These are phyloP conservation scores for Balamuthia mandrillaris DNA, from an alignment of 208 protist species.

Conservation along the genomic window DNA sequence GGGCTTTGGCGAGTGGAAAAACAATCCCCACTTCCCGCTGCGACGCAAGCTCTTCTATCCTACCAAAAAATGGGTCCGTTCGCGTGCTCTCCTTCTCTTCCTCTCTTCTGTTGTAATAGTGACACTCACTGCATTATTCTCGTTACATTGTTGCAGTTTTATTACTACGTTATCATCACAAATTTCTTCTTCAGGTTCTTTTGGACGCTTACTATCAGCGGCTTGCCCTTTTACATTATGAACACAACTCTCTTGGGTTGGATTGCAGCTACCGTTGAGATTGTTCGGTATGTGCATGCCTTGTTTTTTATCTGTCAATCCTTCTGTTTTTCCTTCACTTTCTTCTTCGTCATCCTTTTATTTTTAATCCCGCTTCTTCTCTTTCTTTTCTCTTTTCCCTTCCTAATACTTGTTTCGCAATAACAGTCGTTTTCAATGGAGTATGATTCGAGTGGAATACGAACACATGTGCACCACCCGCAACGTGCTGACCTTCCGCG, in stretches of 20 bases:
- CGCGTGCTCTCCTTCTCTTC: not conserved
- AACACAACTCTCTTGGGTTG: not conserved
- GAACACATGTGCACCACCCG: conserved; percentile 3
- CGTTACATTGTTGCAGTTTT: conserved; percentile 12
- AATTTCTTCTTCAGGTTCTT: conserved; percentile 28
- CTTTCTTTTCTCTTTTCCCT: not conserved
- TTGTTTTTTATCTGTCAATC: not conserved
- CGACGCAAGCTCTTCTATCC: conserved; percentile 31
- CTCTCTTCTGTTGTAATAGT: not conserved
- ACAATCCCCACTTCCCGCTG: conserved; percentile 30
- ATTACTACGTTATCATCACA: conserved; percentile 23
- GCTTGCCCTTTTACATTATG: not conserved
- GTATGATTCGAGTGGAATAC: not conserved
- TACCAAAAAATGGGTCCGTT: not conserved
- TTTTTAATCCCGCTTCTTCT: not conserved
- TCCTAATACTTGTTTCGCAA: not conserved
- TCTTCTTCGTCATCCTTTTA: too few relatives aligned
- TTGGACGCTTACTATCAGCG: conserved; percentile 17
- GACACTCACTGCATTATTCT: conserved; percentile 8
- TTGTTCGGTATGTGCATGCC: not conserved
- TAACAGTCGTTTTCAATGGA: conserved; percentile 5
- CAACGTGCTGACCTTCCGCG: not conserved
- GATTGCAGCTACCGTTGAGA: conserved; percentile 12
- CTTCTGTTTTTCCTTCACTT: not conserved
- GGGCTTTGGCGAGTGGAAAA: conserved; percentile 37